Conservation (phyloP, 169 alveolate species). For the Cryptosporidium viatorum region DNA sequence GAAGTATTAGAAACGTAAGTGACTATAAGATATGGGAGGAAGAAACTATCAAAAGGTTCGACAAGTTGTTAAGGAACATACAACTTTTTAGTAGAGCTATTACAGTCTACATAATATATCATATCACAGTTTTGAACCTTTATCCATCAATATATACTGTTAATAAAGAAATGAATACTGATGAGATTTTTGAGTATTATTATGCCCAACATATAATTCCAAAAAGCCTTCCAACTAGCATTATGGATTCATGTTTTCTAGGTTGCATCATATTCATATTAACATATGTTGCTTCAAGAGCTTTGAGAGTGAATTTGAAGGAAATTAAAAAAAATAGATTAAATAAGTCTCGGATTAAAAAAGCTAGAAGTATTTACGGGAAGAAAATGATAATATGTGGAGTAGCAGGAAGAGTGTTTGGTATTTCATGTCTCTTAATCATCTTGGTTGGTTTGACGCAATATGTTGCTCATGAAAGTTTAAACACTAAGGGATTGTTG, state of each 20-base stretch:
- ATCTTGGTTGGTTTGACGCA: constrained; percentile 65
- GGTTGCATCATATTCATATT: constrained; percentile 44
- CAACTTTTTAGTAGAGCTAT: constrained; percentile 50
- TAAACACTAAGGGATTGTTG: constrained; percentile 56
- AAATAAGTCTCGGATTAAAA: not conserved
- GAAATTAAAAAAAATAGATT: not conserved
- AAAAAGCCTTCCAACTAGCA: constrained; percentile 53
- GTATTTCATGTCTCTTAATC: constrained; percentile 28
- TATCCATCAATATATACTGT: constrained; percentile 70
- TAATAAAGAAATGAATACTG: constrained; percentile 57
- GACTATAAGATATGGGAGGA: not conserved
- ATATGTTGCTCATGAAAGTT: constrained; percentile 70
- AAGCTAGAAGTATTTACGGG: not conserved
- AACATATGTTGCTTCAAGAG: constrained; percentile 24
- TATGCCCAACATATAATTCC: constrained; percentile 62
- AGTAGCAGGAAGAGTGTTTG: constrained; percentile 48
- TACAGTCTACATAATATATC: constrained; percentile 63
- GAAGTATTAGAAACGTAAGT: not conserved
- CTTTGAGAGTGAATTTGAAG: not conserved
- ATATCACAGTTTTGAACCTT: constrained; percentile 50
- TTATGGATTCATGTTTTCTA: constrained; percentile 68
- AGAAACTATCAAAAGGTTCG: not conserved
- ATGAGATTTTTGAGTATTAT: constrained; percentile 53
- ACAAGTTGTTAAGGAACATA: constrained; percentile 37
- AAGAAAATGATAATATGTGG: constrained; percentile 18